phyloP scores from a whole-genome alignment of 306 rosid species.

The Quercus gilva region DNA sequence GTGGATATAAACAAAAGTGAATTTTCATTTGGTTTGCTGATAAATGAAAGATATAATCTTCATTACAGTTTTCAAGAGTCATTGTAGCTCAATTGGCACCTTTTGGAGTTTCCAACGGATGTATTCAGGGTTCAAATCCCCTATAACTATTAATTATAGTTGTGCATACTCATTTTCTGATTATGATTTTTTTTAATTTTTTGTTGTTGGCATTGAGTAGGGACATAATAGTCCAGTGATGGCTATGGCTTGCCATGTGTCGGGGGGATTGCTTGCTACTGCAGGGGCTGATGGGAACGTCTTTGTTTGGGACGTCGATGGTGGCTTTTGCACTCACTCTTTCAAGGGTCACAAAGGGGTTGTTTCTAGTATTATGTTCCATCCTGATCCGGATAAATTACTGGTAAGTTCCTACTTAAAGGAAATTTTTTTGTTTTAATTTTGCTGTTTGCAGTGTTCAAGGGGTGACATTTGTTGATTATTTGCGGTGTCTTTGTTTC shows the following conservation, averaged over 20 bases:
- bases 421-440: background rate
- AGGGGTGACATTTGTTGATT: background rate
- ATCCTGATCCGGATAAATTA: slow-evolving; percentile 68
- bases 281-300: slow-evolving; percentile 95
- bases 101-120: too few relatives aligned
- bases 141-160: background rate
- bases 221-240: slow-evolving; percentile 96
- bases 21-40: background rate
- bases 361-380: slow-evolving; percentile 75
- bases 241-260: slow-evolving; percentile 82
- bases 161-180: background rate
- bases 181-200: background rate
- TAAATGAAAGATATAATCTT: background rate
- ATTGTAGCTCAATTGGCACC: too few relatives aligned
- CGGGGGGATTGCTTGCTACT: slow-evolving; percentile 89
- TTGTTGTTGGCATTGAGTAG: slow-evolving; percentile 30
- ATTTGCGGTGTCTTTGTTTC: background rate
- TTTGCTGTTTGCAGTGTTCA: background rate
- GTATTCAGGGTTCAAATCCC: too few relatives aligned
- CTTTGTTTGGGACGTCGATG: slow-evolving; percentile 91
- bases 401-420: slow-evolving; percentile 48
- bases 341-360: slow-evolving; percentile 85
- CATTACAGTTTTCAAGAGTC: too few relatives aligned
- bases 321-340: slow-evolving; percentile 90
- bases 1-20: background rate